phyloP scores from a whole-genome alignment of 805 yeast genomes.

The Tetrapisispora arboricola region DNA sequence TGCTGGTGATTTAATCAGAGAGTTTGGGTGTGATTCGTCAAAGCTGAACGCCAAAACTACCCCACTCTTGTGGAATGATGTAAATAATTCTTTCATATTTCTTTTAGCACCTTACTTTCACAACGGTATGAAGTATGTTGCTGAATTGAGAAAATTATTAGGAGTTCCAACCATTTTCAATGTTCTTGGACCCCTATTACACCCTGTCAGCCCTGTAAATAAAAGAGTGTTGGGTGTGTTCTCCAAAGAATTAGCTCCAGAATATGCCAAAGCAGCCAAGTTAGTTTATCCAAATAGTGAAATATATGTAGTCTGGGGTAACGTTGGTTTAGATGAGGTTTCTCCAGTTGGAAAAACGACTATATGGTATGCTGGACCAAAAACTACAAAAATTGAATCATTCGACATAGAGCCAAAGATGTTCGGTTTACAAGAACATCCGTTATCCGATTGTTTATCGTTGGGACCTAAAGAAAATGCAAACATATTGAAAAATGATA shows the following conservation, averaged over 20 bases:
- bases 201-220: constrained; percentile 69
- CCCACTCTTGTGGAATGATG: constrained; percentile 37
- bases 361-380: constrained; percentile 59
- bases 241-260: constrained; percentile 64
- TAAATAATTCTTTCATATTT: constrained; percentile 42
- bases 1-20: constrained; percentile 76
- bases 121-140: constrained; percentile 79
- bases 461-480: constrained; percentile 90
- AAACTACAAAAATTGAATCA: constrained; percentile 25
- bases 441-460: constrained; percentile 56
- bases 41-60: constrained; percentile 58
- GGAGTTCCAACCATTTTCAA: constrained; percentile 94
- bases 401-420: constrained; percentile 55
- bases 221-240: constrained; percentile 88
- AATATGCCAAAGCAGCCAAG: constrained; percentile 74
- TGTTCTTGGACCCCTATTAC: constrained; percentile 84
- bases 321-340: constrained; percentile 84
- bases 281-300: constrained; percentile 36
- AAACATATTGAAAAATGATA: constrained; percentile 31
- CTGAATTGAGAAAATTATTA: constrained; percentile 59
- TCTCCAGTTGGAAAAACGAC: constrained; percentile 79
- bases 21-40: constrained; percentile 73
- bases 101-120: constrained; percentile 93
- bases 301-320: constrained; percentile 91
- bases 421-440: constrained; percentile 72